Evolutionary conservation across 306 rosid species (phyloP).

Genomic region (Cucumis cinereus): DNA sequence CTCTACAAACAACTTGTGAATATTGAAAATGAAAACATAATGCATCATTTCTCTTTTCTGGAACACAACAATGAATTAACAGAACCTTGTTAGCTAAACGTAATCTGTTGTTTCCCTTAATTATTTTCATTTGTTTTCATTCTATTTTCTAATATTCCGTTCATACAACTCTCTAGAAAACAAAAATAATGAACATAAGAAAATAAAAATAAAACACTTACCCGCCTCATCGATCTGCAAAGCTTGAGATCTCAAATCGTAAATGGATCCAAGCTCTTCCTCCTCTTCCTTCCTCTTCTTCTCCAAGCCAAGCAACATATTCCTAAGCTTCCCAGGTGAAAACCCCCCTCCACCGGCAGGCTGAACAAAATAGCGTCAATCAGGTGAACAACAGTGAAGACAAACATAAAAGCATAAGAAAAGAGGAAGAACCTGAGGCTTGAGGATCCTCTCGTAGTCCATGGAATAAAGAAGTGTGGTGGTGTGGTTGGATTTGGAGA

Average conservation of each 20-base stretch:
- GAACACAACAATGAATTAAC: background rate
- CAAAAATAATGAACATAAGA: background rate
- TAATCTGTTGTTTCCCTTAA: background rate
- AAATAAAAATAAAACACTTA: background rate
- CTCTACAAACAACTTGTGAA: background rate
- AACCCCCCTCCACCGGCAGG: conserved; percentile 55
- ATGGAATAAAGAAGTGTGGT: conserved; percentile 11
- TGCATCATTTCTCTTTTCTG: background rate
- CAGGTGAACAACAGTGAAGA: background rate
- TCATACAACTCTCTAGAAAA: background rate
- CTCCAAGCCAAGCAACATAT: conserved; percentile 73
- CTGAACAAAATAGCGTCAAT: conserved; percentile 18
- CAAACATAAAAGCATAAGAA: background rate
- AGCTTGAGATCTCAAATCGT: conserved; percentile 52
- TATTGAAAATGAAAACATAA: background rate
- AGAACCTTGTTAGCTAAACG: background rate
- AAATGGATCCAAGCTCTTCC: conserved; percentile 47
- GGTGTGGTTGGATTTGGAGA: background rate
- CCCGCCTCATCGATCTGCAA: conserved; percentile 63
- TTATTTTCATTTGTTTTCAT: background rate
- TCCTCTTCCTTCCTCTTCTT: conserved; percentile 67
- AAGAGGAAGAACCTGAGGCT: conserved; percentile 56
- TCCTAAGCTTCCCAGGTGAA: conserved; percentile 84
- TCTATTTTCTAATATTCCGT: background rate
- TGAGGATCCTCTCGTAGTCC: conserved; percentile 95